phyloP scores from a whole-genome alignment of 202 grass and related monocot species.

The Elaeis oleifera region DNA sequence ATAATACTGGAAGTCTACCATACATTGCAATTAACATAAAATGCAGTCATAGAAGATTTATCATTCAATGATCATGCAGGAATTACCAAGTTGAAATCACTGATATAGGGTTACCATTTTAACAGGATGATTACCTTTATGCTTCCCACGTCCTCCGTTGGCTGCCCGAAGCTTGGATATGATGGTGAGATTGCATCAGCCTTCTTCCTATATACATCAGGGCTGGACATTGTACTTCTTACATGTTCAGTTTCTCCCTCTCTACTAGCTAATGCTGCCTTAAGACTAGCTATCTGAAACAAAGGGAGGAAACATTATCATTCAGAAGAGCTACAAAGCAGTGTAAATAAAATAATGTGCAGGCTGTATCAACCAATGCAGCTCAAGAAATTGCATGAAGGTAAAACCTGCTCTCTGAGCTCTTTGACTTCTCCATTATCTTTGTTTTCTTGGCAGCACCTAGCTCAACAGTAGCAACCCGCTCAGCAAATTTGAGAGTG shows the following conservation, averaged over 20 bases:
- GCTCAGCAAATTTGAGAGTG: slow-evolving; percentile 93
- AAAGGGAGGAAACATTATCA: not conserved
- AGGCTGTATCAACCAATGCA: not conserved
- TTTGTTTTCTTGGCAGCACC: slow-evolving; percentile 78
- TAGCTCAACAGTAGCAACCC: slow-evolving; percentile 76
- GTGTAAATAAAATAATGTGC: too few relatives aligned
- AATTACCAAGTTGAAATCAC: too few relatives aligned
- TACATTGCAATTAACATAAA: too few relatives aligned
- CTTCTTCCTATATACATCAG: slow-evolving; percentile 10
- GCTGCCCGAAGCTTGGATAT: slow-evolving; percentile 40
- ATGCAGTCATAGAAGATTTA: too few relatives aligned
- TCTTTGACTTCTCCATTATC: slow-evolving; percentile 72
- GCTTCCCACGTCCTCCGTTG: slow-evolving; percentile 80
- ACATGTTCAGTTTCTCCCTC: slow-evolving; percentile 21
- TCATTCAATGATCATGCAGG: too few relatives aligned
- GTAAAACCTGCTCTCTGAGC: slow-evolving; percentile 78
- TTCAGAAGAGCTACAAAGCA: not conserved
- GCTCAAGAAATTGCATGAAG: not conserved
- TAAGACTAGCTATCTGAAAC: slow-evolving; percentile 21
- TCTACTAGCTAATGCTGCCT: slow-evolving; percentile 19
- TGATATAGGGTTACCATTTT: too few relatives aligned
- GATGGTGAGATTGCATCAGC: slow-evolving; percentile 28
- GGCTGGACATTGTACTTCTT: slow-evolving; percentile 14
- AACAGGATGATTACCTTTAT: slow-evolving; percentile 36
- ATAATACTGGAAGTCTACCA: too few relatives aligned